These are phyloP conservation scores for Handroanthus guayacan DNA, from an alignment of 257 asterid genomes.

Conservation along the genomic window DNA sequence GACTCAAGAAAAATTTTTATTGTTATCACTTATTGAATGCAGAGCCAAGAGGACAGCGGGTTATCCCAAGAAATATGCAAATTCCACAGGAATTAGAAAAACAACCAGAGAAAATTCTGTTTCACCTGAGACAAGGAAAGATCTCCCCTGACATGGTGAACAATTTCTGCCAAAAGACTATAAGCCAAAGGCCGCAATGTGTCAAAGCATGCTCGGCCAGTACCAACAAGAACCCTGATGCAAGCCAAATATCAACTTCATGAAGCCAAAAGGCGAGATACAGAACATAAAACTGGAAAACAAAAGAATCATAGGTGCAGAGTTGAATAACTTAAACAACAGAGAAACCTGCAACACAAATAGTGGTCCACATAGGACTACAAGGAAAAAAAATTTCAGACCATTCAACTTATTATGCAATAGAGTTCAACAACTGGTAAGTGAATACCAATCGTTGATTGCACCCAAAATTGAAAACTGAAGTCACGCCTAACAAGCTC, in stretches of 20 bases:
- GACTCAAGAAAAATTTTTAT: not conserved
- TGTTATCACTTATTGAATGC: not conserved
- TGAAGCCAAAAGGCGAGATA: conserved; percentile 28
- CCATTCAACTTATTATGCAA: conserved; percentile 31
- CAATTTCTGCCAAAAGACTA: conserved; percentile 98
- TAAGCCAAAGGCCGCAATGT: conserved; percentile 97
- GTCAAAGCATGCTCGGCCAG: conserved; percentile 98
- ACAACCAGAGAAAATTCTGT: conserved; percentile 21
- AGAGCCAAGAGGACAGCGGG: not conserved
- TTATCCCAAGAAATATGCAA: conserved; percentile 21
- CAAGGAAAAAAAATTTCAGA: conserved; percentile 1
- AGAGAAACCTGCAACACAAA: conserved; percentile 26
- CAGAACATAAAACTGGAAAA: conserved; percentile 25
- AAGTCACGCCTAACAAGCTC: conserved; percentile 7
- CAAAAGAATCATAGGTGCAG: not conserved
- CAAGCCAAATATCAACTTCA: conserved; percentile 34
- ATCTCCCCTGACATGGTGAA: conserved; percentile 96
- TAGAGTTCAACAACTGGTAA: conserved; percentile 19
- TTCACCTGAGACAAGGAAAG: conserved; percentile 94
- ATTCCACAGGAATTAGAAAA: conserved; percentile 3
- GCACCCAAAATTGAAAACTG: not conserved
- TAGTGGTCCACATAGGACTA: conserved; percentile 11
- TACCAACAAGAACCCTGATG: conserved; percentile 97
- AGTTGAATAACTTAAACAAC: conserved; percentile 24
- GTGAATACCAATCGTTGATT: conserved; percentile 20